Base-by-base conservation (phyloP, 2,329 filamentous ascomycete genomes). In the Cladosporium sp. region DNA sequence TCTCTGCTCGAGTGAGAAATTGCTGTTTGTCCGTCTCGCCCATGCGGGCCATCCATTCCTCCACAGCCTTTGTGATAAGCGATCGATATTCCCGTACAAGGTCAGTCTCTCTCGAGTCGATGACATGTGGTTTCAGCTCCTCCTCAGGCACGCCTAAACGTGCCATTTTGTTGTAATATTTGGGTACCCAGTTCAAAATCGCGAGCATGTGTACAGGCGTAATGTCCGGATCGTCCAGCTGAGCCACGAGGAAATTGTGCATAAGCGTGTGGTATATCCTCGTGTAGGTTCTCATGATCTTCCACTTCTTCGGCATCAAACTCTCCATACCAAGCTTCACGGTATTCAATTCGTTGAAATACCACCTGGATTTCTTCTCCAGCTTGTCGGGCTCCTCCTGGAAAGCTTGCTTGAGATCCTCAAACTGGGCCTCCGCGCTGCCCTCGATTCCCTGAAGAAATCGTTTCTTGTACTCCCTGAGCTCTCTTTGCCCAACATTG, bases 41-140 rank as follows among this genome's bases (percentile, higher is more conserved):
- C 68, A 98, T 96, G 51, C 90, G 84, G 56, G 94, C 88, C 77
- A 97, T 95, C 91, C 93, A 98, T 72, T 97, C 88, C 67, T 96
- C 92, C 52, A 98, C 84, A 54, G 90, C 91, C 65, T 87, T 88
- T 70, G 96, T 93, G 67, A 98, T 97, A 65, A 97, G 85, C 65
- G 89, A 85, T 53, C 92, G 83, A 78, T 96, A 98, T 66, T 95
- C 91, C 46, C 89, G 85, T 48, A 98, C 88, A 13, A 98, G 78
- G 67, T 98, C 93, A 33, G 83, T 78, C 69, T 94, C 91, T 53
- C 92, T 83, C 62, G 90, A 88, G 70, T 97, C 93, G 53, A 98
- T 83, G 51, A 97, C 80, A 60, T 95, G 90, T 0, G 91, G 90
- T 43, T 78, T 73, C 25, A 98, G 76, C n/a, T 92, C 83, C 46